A percentile compares a stretch with the other conserved stretches of the same genome.
These are phyloP conservation scores for Solidago caesia DNA, from an alignment of 129 eudicot species.

Conservation along the genomic window DNA sequence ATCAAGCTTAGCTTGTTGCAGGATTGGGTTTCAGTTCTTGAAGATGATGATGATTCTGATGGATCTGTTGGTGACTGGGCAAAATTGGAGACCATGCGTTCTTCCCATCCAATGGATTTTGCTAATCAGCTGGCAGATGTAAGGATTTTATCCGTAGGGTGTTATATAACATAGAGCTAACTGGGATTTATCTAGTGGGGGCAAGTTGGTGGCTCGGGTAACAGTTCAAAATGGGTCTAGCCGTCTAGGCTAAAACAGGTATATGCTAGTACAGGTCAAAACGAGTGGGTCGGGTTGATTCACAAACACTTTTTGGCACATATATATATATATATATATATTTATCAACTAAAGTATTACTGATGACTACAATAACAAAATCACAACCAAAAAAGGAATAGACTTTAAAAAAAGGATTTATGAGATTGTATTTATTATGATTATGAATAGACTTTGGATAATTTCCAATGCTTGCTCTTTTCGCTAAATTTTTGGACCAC, in stretches of 20 bases:
- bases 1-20: slow-evolving; percentile 32
- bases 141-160: slow-evolving; percentile 8
- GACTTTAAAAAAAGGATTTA: not conserved
- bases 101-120: slow-evolving; percentile 82
- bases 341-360: not conserved
- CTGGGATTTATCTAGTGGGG: too few relatives aligned
- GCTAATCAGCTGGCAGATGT: slow-evolving; percentile 66
- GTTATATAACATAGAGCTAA: not conserved
- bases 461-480: not conserved
- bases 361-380: not conserved
- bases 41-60: slow-evolving; percentile 61
- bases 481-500: not conserved
- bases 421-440: not conserved
- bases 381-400: not conserved
- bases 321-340: too few relatives aligned
- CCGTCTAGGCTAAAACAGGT: not conserved
- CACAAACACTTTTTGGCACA: not conserved
- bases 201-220: not conserved
- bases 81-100: slow-evolving; percentile 84
- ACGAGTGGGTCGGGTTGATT: not conserved
- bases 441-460: not conserved
- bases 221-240: not conserved
- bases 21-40: slow-evolving; percentile 76
- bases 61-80: slow-evolving; percentile 85
- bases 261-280: not conserved